Evolutionary conservation across 768 basidiomycete genomes (phyloP).

Genomic region (Russula abietina): DNA sequence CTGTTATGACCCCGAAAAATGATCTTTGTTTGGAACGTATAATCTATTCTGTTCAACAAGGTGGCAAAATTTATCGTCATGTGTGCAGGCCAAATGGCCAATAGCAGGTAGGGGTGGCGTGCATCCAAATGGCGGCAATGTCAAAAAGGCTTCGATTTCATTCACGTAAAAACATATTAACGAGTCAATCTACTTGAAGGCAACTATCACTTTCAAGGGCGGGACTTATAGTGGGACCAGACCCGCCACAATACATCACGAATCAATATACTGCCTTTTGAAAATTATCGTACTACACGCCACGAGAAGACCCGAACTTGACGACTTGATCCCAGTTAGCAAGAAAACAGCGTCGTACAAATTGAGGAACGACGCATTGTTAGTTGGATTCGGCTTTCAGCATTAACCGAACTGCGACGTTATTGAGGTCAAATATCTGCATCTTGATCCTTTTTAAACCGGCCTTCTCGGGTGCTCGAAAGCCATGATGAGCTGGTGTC

Average conservation of each 20-base stretch:
- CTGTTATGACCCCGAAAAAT: slow-evolving; percentile 3
- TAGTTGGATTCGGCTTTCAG: no score
- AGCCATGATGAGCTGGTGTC: no score
- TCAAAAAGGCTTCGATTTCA: not conserved
- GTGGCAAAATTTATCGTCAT: no score
- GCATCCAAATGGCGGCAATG: not conserved
- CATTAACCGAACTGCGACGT: no score
- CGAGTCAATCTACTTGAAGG: not conserved
- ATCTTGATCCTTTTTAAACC: no score
- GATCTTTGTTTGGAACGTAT: not conserved
- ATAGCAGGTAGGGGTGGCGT: not conserved
- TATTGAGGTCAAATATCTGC: no score
- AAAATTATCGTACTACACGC: no score
- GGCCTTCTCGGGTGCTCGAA: no score
- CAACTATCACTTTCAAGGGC: not conserved
- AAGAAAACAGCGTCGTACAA: no score
- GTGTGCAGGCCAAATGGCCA: not conserved
- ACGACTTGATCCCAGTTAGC: not conserved
- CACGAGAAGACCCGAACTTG: not conserved
- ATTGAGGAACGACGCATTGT: no score
- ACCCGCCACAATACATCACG: no score
- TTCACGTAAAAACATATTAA: not conserved
- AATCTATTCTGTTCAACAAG: not conserved
- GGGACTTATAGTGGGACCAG: not conserved
- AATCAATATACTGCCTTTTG: no score